Base-by-base conservation (phyloP, 768 basidiomycete species). In the Xerocomellus intermedius region DNA sequence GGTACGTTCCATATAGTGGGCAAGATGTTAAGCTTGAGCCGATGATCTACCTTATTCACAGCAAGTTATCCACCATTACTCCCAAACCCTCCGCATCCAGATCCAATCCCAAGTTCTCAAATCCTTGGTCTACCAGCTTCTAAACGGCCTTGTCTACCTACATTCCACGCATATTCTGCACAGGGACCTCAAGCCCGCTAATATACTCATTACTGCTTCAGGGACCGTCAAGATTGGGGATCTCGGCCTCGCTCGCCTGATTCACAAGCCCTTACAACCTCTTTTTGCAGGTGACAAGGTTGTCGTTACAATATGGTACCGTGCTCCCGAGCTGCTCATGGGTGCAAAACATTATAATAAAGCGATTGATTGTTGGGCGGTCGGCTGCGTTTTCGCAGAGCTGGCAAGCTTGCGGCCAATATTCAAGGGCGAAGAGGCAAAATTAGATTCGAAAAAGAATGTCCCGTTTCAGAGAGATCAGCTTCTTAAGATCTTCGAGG, bases 41-140 rank as follows among this genome's bases (percentile, higher is more conserved):
- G 12, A 58, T 21, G 21, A 30, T 47, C 19, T 56, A 42, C 13
- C 14, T 22, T 26, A 36, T 45, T 48, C 30, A 32, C 58, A 98
- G 92, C 97, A 99, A 94, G 87, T 99, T 46, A 99, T 99, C 42
- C 97, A 98, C 67, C 95, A 98, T 72, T 93, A 98, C 68, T 92
- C 94, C 12, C 92, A 96, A 69, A 89, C 88, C 2, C 79, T 94
- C 3, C 89, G 97, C 9, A 76, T 81, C 8, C 76, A 84, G 16
- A 91, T 98, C 41, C 80, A 88, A 2, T 73, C 79, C 0, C 77
- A 88, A 12, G 87, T 96, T 8, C 85, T 99, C 62, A 98, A 98
- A 71, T 93, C 93, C 5, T 82, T 98, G 36, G 86, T 91, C 4
- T 94, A 93, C 72, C 97, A 98, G 70, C 88, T 98, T 21, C 75